Evolutionary conservation across 169 alveolate genomes (phyloP), one percentile per base, ranked within the genome.

Genomic region (Babesia gibsoni): DNA sequence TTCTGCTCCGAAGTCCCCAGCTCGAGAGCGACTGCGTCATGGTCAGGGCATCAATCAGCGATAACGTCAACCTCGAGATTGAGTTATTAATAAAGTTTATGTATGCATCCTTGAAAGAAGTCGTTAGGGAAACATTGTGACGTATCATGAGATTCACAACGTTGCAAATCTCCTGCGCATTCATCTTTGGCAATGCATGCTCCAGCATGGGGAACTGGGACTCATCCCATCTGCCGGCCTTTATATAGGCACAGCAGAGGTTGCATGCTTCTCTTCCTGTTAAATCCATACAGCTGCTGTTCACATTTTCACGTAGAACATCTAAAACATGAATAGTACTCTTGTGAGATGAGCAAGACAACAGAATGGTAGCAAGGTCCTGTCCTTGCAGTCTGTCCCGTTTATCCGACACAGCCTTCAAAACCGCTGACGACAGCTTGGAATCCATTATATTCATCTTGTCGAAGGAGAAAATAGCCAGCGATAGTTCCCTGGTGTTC

Each of bases 131-230:
- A 23, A 52, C 67, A 1, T 65, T 43, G 52, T 57, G 65, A 33
- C 42, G 52, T 20, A 77, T 43, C 74, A 77, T 36, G 1, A 77
- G 75, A 52, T 68, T 66, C 16, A 43, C 54, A 6, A 77, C 64
- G 46, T 77, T 77, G 52, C 86, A 77, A 18, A 77, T 16, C 33
- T 77, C 86, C 67, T 67, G 86, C 12, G 73, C 53, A 50, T 77
- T 77, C 86, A 77, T 77, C 43, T 50, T 49, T 0, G 81, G 66
- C 32, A 65, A 18, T 18, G 61, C 46, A 12, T 36, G 5, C 20
- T 23, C 67, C n/a, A 77, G 68, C 46, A 61, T 39, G n/a, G 30
- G 10, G 27, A 43, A 43, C 30, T 52, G 39, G 3, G 32, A 16
- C 20, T 67, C 61, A 16, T 46, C 54, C 72, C 74, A 77, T 16